Base-by-base conservation (phyloP, 306 rosid species). In the Sechiopsis laciniata region DNA sequence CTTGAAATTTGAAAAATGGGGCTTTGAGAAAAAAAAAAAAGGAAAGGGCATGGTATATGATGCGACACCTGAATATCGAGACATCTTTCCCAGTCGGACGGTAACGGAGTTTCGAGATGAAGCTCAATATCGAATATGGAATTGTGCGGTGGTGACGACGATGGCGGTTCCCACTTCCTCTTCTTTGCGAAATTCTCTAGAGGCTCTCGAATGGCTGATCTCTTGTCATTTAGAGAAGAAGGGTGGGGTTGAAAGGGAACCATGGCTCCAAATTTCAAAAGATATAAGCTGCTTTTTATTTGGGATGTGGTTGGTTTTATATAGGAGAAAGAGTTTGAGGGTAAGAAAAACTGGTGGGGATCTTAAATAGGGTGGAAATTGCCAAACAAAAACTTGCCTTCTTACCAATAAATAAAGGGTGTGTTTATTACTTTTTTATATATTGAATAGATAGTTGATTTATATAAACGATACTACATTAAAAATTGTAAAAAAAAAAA, bases 41-140 rank as follows among this genome's bases (percentile, higher is more conserved):
- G 50, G 3, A 29, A 37, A 64, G 3, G 26, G 26, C 22, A 13
- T 10, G 7, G 51, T 40, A 59, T 60, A 58, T 21, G 3, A 8
- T 1, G 13, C 7, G 11, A 15, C 6, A 74, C 78, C 78, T 74
- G 72, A 61, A 59, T 74, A 37, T 74, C 71, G 19, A 74, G 78
- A 32, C 71, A 74, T 19, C 58, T 19, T 54, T 74, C 72, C 78
- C 78, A 74, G 3, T 74, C 71, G 10, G 32, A 32, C 26, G 78
- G 78, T 17, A 74, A n/a, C 5, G 78, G 78, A 50, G 71, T 60
- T 10, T 74, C 78, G 13, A 74, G 71, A 11, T 74, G 72, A 45
- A 74, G 78, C 61, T 74, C 78, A 29, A 74, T n/a, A 26, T 73
- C 76, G n/a, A 46, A 42, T 1, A 55, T 15, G 20, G 76, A 73